Conservation (phyloP, 225 moss, liverwort and hornwort species). For the Pleurozium schreberi region DNA sequence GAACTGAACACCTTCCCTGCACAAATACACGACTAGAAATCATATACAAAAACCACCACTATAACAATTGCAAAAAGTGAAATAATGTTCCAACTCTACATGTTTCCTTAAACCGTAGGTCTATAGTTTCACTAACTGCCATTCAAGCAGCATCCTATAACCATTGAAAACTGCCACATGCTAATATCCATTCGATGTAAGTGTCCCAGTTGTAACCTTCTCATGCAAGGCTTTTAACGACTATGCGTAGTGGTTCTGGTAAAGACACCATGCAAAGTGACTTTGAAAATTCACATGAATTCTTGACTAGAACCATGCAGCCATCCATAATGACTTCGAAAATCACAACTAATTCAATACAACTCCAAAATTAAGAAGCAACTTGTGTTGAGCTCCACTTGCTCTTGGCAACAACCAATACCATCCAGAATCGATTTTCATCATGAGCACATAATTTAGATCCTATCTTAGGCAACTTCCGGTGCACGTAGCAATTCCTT, state of each 20-base stretch:
- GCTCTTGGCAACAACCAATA: neutral
- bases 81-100: neutral
- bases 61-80: neutral
- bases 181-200: neutral
- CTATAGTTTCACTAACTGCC: neutral
- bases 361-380: neutral
- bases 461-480: neutral
- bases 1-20: constrained; percentile 98
- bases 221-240: neutral
- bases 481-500: neutral
- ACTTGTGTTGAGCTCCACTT: neutral
- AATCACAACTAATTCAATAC: neutral
- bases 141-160: neutral
- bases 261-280: neutral
- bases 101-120: neutral
- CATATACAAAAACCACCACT: neutral
- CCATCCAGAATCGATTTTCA: neutral
- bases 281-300: neutral
- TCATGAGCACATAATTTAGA: neutral
- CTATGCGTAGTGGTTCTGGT: neutral
- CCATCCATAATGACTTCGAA: neutral
- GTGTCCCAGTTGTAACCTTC: neutral
- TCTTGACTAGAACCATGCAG: neutral
- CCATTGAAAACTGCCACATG: neutral
- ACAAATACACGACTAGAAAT: neutral